A percentile compares a stretch with the other conserved stretches of the same genome.
These are phyloP conservation scores for Saccharomyces hybrid DNA, from an alignment of 1,139 yeast genomes.

Conservation along the genomic window DNA sequence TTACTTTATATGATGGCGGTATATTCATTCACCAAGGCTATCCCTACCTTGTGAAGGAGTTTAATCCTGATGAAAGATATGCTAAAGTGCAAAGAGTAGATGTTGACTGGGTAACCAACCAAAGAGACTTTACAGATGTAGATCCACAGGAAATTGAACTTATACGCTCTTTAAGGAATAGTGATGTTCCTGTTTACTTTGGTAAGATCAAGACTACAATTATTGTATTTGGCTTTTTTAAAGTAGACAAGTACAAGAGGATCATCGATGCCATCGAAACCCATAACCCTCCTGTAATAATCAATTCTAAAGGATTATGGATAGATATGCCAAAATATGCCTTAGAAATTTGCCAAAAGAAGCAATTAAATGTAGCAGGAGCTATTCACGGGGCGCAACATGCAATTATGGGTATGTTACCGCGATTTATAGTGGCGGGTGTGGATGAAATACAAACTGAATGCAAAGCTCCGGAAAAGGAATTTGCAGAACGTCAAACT, in stretches of 20 bases:
- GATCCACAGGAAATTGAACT: slow-evolving; percentile 74
- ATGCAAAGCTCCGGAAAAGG: slow-evolving; percentile 95
- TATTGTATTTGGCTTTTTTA: slow-evolving; percentile 86
- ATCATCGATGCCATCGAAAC: slow-evolving; percentile 91
- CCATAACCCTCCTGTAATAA: slow-evolving; percentile 71
- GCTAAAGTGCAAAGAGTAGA: slow-evolving; percentile 83
- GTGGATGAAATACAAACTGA: slow-evolving; percentile 78
- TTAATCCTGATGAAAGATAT: slow-evolving; percentile 62
- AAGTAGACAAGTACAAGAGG: slow-evolving; percentile 65
- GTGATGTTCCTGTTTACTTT: slow-evolving; percentile 63
- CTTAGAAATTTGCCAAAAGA: slow-evolving; percentile 48
- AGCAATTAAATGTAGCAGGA: slow-evolving; percentile 66
- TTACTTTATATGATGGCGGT: slow-evolving; percentile 92
- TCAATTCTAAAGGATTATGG: slow-evolving; percentile 81
- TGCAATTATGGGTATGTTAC: slow-evolving; percentile 69
- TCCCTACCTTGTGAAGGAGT: slow-evolving; percentile 78
- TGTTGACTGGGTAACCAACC: slow-evolving; percentile 90
- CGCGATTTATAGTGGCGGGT: slow-evolving; percentile 56
- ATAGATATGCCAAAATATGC: slow-evolving; percentile 67
- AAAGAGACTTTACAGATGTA: slow-evolving; percentile 85
- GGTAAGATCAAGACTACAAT: slow-evolving; percentile 69
- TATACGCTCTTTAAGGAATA: slow-evolving; percentile 44
- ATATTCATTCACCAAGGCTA: slow-evolving; percentile 90
- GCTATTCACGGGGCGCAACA: slow-evolving; percentile 98
- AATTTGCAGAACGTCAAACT: slow-evolving; percentile 68